Base-by-base conservation (phyloP, 139 green algal genomes). In the Picochlorum sp. region DNA sequence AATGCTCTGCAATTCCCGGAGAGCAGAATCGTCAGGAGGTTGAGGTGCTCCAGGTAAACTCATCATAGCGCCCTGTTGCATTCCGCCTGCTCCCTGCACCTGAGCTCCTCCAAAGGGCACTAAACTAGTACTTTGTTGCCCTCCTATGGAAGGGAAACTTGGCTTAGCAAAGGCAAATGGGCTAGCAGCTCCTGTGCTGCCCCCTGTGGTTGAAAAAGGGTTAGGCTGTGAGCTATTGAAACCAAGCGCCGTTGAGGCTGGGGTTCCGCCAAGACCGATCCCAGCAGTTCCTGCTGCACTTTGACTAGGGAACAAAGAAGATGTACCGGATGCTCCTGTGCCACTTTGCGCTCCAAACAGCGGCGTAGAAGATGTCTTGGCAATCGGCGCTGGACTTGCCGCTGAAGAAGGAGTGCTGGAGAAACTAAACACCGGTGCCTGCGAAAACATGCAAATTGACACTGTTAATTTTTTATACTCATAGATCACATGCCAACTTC, bases 1-100 rank as follows among this genome's bases (percentile, higher is more conserved):
- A 8, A 82, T 63, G n/a, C 58, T 57, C 24, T 75, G 63, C 35
- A 82, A 35, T 57, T 81, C 72, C 3, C 61, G 58, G 12, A 70
- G 45, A 33, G 75, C 75, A 2, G 40, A 50, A 26, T 63, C 25
- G 30, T 76, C 68, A 33, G 62, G 56, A 7, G 56, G 40, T 9
- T 33, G 20, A 6, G 62, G 31, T 1, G 33, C 63, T 1, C 55
- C 61, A 53, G 44, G 30, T 32, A 53, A 24, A n/a, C 24, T 12
- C 44, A 9, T n/a, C 22, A 24, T 12, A 33, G 33, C 33, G 7
- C 10, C 35, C 13, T 20, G 31, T 20, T 1, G 8, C 22, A 25
- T 22, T 14, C 40, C 36, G 54, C 53, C 55, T 54, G 55, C 30
- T 10, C 22, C 26, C 29, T 44, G 31, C 4, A 43, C 57, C 25